Conservation (phyloP, 768 basidiomycete species). For the Boletus sp. region DNA sequence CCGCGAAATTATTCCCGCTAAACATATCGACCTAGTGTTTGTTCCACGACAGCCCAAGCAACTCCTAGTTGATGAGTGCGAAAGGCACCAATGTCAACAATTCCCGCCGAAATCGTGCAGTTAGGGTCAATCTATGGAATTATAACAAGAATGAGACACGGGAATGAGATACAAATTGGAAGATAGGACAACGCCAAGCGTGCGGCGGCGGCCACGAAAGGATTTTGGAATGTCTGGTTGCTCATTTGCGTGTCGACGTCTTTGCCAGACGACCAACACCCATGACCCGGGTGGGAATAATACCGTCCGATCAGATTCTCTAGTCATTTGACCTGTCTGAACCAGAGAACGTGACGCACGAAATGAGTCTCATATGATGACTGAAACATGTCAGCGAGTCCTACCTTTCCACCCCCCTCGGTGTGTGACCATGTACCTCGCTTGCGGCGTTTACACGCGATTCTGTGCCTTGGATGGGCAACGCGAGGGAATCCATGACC, state of each 20-base stretch:
- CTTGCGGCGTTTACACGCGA: slow-evolving; percentile 95
- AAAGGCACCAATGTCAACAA: slow-evolving; percentile 99
- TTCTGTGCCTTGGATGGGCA: slow-evolving; percentile 97
- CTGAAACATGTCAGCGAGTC: slow-evolving; percentile 7
- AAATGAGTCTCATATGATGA: neutral
- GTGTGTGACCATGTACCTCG: slow-evolving; percentile 93
- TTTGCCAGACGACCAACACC: slow-evolving; percentile 98
- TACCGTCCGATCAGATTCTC: slow-evolving; percentile 97
- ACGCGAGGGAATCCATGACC: slow-evolving; percentile 94
- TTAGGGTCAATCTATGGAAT: slow-evolving; percentile 86
- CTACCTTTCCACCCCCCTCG: slow-evolving; percentile 75
- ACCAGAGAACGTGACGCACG: neutral
- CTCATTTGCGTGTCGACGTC: slow-evolving; percentile 96
- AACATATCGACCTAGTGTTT: slow-evolving; percentile 99
- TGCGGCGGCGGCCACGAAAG: slow-evolving; percentile 95
- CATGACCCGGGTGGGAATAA: slow-evolving; percentile 97
- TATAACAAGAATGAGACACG: neutral
- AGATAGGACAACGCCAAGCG: slow-evolving; percentile 25
- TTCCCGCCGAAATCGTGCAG: slow-evolving; percentile 95
- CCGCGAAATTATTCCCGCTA: too few relatives aligned
- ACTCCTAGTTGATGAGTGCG: slow-evolving; percentile 88
- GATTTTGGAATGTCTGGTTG: slow-evolving; percentile 92
- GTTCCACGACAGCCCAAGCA: slow-evolving; percentile 93
- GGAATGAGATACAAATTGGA: neutral
- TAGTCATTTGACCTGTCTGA: slow-evolving; percentile 66